Evolutionary conservation across 176 grass and related monocot genomes (phyloP), one percentile per base, ranked within the genome.

Genomic region (Eleusine coracana): DNA sequence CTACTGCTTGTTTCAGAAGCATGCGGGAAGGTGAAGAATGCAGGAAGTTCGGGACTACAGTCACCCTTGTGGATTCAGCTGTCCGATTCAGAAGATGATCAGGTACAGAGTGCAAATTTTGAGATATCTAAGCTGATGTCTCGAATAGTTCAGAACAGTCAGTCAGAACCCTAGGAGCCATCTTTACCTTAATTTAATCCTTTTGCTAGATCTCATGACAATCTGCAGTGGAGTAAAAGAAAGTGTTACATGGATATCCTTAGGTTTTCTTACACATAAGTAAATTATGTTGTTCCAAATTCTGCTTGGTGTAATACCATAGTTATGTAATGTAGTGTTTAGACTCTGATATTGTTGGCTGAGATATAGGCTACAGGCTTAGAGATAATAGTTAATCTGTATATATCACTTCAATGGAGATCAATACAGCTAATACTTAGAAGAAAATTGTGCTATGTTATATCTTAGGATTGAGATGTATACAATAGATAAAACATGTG

Each of bases 121-220:
- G 97, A 96, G 97, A 89, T 99, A 83, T 94, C 97, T 86, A 96
- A 92, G 86, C 80, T 99, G 82, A 93, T 99, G 91, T 96, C 93
- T 72, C 89, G 86, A 84, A 88, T 99, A 80, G 93, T 90, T 86
- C 83, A 91, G 80, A 92, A 77, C 86, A 90, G 89, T 86, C 90
- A 98, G 89, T 88, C 83, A 41, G 89, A 93, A 62, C 69, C 83
- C 8, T 89, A 93, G 68, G 96, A 92, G 59, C 74, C 85, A 72
- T 86, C 90, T 91, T 91, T 88, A 37, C 90, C 90, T 87, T 87
- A 83, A 87, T 66, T 42, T 91, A 81, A 88, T 85, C 82, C 72
- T 91, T 87, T 88, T 91, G 75, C 85, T 85, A 81, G 82, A 91
- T 88, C 66, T 78, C 72, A 9, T 88, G 86, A 85, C 79, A 88